Conservation (phyloP, 495 filamentous ascomycete genomes). For the Tuber indicum region DNA sequence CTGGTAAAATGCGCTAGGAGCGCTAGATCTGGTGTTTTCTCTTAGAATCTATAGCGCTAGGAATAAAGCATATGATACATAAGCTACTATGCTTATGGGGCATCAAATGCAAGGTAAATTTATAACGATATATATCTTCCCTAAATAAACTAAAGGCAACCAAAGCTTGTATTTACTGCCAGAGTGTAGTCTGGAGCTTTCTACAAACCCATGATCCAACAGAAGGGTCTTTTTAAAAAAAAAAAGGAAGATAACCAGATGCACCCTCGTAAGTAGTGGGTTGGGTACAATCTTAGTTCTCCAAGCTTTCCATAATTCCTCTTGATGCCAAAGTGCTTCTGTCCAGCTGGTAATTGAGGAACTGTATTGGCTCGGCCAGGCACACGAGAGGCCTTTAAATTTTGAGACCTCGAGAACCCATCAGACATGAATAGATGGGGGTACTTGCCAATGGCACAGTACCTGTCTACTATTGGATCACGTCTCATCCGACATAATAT, state of each 20-base stretch:
- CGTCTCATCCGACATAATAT: background rate
- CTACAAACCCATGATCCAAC: background rate
- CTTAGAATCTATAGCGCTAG: background rate
- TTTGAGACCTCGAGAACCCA: background rate
- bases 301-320: background rate
- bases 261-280: background rate
- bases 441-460: background rate
- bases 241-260: background rate
- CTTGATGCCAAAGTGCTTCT: background rate
- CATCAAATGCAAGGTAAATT: background rate
- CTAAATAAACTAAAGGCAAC: too few relatives aligned
- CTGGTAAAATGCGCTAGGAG: background rate
- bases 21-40: too few relatives aligned
- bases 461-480: background rate
- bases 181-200: too few relatives aligned
- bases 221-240: background rate
- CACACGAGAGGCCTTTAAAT: background rate
- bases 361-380: background rate
- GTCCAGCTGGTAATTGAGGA: background rate
- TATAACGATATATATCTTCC: background rate
- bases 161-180: background rate
- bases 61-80: background rate
- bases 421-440: background rate
- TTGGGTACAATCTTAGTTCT: background rate
- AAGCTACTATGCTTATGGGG: background rate